A percentile compares a stretch with the other conserved stretches of the same genome.
phyloP scores from a whole-genome alignment of 2,329 filamentous ascomycete species.

The Orbilia quercus region DNA sequence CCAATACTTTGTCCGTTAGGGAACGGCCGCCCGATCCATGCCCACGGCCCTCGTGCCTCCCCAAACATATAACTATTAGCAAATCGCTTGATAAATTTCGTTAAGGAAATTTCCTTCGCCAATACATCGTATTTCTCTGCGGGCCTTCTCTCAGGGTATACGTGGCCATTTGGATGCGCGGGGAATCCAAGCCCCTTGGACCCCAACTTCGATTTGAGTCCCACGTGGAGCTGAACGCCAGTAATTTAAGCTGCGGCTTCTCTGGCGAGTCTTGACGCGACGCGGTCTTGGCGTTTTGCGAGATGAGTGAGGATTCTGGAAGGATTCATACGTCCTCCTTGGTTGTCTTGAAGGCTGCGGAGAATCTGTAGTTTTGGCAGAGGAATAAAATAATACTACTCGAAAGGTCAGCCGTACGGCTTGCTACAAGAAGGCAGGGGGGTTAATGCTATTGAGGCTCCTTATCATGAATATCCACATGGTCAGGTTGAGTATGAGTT shows the following conservation, averaged over 20 bases:
- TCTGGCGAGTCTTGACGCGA: conserved; percentile 4
- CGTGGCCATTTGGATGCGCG: no score
- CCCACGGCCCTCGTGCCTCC: conserved; percentile 27
- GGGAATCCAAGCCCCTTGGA: no score
- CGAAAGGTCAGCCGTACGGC: not conserved
- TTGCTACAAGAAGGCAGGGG: no score
- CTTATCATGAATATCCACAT: conserved; percentile 8
- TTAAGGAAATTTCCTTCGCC: conserved; percentile 1
- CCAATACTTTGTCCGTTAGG: not conserved
- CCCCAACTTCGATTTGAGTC: no score
- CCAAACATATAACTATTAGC: conserved; percentile 19
- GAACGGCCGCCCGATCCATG: conserved; percentile 21
- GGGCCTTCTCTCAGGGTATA: not conserved
- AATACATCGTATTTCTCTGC: not conserved
- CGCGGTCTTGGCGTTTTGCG: conserved; percentile 20
- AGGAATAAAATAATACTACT: conserved; percentile 4
- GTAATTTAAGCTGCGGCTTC: no score
- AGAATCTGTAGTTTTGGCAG: conserved; percentile 10
- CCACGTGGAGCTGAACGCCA: no score
- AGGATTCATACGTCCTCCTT: not conserved
- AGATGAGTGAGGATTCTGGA: conserved; percentile 14
- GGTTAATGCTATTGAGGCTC: not conserved
- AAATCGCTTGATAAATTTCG: conserved; percentile 3
- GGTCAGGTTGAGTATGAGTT: not conserved
- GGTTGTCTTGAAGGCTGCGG: conserved; percentile 5